Evolutionary conservation across 768 basidiomycete species (phyloP).

Genomic region (Lactifluus hygrophoroides): DNA sequence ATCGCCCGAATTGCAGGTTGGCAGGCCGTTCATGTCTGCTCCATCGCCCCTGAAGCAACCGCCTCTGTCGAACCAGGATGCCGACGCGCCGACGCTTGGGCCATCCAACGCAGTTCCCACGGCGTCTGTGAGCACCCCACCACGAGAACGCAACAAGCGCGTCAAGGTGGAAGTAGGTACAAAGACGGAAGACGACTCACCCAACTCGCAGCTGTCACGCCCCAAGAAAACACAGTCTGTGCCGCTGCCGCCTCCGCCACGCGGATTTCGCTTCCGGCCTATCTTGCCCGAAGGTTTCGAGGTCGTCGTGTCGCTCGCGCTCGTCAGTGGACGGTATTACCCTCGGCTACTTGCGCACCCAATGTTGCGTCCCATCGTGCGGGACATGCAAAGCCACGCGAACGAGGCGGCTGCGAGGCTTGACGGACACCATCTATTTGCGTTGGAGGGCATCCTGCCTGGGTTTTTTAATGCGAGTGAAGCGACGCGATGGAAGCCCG

Average conservation of each 20-base stretch:
- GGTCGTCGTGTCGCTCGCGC: conserved; percentile 54
- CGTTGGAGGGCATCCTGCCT: conserved; percentile 61
- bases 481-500: conserved; percentile 47
- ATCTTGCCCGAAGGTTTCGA: conserved; percentile 57
- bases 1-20: conserved; percentile 13
- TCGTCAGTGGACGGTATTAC: conserved; percentile 78
- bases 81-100: background rate
- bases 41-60: conserved; percentile 30
- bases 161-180: conserved; percentile 16
- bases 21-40: conserved; percentile 25
- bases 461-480: conserved; percentile 66
- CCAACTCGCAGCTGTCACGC: conserved; percentile 28
- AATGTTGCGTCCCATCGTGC: conserved; percentile 37
- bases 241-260: conserved; percentile 54
- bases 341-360: conserved; percentile 62
- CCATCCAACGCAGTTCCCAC: background rate
- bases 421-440: conserved; percentile 49
- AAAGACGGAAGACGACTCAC: conserved; percentile 20
- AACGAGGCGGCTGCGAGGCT: conserved; percentile 26
- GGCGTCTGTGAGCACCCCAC: conserved; percentile 15
- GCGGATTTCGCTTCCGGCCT: conserved; percentile 59
- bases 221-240: conserved; percentile 29
- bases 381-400: conserved; percentile 29
- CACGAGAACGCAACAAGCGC: background rate
- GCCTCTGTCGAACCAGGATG: conserved; percentile 26